Conservation (phyloP, 139 green algal species). For the Ostreobium quekettii region DNA sequence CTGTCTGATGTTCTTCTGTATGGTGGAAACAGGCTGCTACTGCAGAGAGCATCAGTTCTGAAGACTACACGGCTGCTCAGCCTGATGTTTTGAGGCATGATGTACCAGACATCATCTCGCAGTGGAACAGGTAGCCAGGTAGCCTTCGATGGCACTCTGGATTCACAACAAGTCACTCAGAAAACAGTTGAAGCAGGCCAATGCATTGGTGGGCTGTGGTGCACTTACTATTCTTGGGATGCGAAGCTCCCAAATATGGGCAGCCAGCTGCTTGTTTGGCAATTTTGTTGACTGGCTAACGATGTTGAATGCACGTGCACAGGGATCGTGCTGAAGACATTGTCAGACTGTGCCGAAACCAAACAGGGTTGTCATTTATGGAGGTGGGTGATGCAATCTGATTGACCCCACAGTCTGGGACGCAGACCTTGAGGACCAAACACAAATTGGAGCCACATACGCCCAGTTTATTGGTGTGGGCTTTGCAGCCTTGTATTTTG, state of each 20-base stretch:
- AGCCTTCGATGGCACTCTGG: too few species aligned
- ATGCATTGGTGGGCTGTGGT: not conserved
- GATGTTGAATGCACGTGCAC: too few species aligned
- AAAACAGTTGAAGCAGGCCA: not conserved
- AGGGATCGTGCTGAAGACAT: constrained; percentile 9
- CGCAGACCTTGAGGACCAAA: not conserved
- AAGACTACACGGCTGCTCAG: constrained; percentile 37
- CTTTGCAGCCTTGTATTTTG: not conserved
- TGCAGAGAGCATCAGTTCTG: constrained; percentile 28
- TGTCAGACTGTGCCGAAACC: constrained; percentile 13
- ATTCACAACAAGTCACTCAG: too few species aligned
- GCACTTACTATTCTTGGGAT: not conserved
- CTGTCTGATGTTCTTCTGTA: too few species aligned
- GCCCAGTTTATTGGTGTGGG: not conserved
- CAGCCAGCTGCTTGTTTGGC: not conserved
- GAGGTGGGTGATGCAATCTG: not conserved
- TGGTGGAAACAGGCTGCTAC: too few species aligned
- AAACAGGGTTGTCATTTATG: constrained; percentile 6
- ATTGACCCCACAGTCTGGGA: not conserved
- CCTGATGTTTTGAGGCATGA: constrained; percentile 49
- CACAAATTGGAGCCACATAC: not conserved
- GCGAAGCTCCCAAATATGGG: not conserved
- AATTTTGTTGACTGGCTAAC: constrained; percentile 7
- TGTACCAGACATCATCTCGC: constrained; percentile 46
- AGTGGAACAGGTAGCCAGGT: constrained; percentile 55